phyloP scores from a whole-genome alignment of 177 flowering plant species.

The Vitis hybrid region DNA sequence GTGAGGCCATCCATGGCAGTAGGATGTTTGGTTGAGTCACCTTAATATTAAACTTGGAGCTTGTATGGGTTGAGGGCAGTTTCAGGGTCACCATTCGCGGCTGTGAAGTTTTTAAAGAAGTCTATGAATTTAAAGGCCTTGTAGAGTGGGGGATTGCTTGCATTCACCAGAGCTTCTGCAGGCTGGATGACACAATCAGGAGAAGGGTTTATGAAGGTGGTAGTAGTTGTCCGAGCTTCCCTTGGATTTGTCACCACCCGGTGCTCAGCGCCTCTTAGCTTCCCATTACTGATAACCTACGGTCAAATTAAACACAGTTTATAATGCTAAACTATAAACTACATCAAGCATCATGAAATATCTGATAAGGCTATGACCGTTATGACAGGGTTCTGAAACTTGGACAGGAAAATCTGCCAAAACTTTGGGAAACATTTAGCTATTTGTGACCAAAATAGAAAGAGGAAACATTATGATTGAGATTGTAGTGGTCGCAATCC shows the following conservation, averaged over 20 bases:
- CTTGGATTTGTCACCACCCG: conserved; percentile 38
- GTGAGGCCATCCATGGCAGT: not conserved
- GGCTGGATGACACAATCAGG: conserved; percentile 23
- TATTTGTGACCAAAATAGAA: too few relatives aligned
- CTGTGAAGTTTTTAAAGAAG: conserved; percentile 3
- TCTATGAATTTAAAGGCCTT: conserved; percentile 20
- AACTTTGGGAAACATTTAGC: too few relatives aligned
- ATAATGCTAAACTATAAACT: too few relatives aligned
- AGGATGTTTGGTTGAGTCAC: too few relatives aligned
- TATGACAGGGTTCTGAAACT: too few relatives aligned
- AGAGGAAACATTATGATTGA: too few relatives aligned
- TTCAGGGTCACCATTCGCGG: conserved; percentile 6
- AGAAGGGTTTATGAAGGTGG: conserved; percentile 23
- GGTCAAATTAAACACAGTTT: not conserved
- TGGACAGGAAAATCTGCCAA: too few relatives aligned
- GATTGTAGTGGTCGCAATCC: too few relatives aligned
- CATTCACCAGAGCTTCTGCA: conserved; percentile 23
- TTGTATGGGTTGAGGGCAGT: too few relatives aligned
- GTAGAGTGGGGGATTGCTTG: conserved; percentile 18
- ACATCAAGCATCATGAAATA: too few relatives aligned
- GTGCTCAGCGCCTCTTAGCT: conserved; percentile 32
- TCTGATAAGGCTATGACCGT: too few relatives aligned
- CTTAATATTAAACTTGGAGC: too few relatives aligned
- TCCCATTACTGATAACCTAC: conserved; percentile 46
- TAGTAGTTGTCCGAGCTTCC: conserved; percentile 19